These are phyloP conservation scores for Coprinopsis strossmayeri DNA, from an alignment of 768 basidiomycete species.

Conservation along the genomic window DNA sequence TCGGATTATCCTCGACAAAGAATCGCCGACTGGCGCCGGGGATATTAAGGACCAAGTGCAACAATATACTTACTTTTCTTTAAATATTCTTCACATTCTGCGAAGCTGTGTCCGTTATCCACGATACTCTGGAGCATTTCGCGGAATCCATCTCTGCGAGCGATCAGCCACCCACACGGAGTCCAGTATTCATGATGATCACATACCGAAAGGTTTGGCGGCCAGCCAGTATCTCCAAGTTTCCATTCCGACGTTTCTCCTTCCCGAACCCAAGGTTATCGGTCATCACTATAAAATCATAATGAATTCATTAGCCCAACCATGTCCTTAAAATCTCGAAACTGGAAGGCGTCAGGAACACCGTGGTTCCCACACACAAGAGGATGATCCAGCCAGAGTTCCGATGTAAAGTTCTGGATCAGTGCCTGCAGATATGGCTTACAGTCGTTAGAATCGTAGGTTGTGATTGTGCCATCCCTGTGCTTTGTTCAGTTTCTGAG, in stretches of 20 bases:
- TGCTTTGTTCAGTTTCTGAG: no score
- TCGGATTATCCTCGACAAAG: no score
- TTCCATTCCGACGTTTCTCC: slow-evolving; percentile 65
- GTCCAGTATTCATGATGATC: no score
- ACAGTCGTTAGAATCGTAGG: slow-evolving; percentile 91
- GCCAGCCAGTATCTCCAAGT: slow-evolving; percentile 65
- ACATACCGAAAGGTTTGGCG: slow-evolving; percentile 60
- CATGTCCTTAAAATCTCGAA: no score
- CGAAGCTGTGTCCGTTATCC: slow-evolving; percentile 69
- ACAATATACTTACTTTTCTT: slow-evolving; percentile 45
- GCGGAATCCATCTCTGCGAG: slow-evolving; percentile 73
- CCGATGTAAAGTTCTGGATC: not conserved
- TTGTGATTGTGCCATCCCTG: slow-evolving; percentile 94
- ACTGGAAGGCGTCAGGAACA: no score
- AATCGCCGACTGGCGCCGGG: no score
- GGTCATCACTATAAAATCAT: slow-evolving; percentile 63
- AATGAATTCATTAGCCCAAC: no score
- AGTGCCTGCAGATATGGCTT: no score
- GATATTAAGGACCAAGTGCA: no score
- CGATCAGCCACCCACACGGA: no score
- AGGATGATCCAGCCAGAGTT: no score
- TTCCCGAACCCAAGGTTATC: slow-evolving; percentile 86
- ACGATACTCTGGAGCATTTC: slow-evolving; percentile 81
- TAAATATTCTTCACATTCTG: slow-evolving; percentile 77
- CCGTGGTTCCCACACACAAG: no score